Evolutionary conservation across 495 filamentous ascomycete genomes (phyloP).

Genomic region (Neurospora discreta): DNA sequence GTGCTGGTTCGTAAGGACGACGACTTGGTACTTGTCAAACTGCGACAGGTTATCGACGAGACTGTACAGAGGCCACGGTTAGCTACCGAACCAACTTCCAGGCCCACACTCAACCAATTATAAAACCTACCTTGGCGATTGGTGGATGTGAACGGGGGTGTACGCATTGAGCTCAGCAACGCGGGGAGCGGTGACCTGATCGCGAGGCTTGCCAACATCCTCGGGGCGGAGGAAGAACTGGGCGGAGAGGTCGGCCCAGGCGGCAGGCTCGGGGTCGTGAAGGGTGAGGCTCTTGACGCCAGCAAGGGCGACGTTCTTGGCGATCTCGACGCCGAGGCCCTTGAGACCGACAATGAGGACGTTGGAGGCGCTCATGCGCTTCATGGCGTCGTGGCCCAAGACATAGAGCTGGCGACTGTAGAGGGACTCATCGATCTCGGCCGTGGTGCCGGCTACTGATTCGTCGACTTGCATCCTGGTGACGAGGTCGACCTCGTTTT

Average conservation of each 20-base stretch:
- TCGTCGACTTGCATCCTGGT: constrained; percentile 77
- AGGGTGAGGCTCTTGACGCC: constrained; percentile 79
- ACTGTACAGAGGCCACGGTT: constrained; percentile 20
- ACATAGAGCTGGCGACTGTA: constrained; percentile 98
- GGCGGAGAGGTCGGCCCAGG: constrained; percentile 78
- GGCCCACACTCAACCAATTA: background rate
- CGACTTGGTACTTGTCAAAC: constrained; percentile 78
- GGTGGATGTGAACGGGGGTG: constrained; percentile 71
- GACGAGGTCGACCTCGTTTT: constrained; percentile 50
- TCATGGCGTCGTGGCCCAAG: constrained; percentile 98
- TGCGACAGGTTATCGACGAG: constrained; percentile 60
- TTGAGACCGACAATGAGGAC: constrained; percentile 86
- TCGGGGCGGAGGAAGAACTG: constrained; percentile 89
- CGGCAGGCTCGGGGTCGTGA: constrained; percentile 69
- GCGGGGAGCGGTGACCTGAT: constrained; percentile 71
- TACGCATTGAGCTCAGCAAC: constrained; percentile 95
- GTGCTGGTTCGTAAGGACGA: constrained; percentile 79
- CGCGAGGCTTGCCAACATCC: constrained; percentile 89
- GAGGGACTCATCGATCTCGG: constrained; percentile 89
- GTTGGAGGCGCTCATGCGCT: constrained; percentile 94
- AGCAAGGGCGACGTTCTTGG: constrained; percentile 97
- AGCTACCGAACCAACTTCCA: constrained; percentile 1
- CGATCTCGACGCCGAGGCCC: constrained; percentile 94
- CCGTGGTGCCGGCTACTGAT: constrained; percentile 34
- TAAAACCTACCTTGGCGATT: constrained; percentile 33